These are phyloP conservation scores for Phytophthora fragariaefolia DNA, from an alignment of 352 stramenopile species.

Conservation along the genomic window DNA sequence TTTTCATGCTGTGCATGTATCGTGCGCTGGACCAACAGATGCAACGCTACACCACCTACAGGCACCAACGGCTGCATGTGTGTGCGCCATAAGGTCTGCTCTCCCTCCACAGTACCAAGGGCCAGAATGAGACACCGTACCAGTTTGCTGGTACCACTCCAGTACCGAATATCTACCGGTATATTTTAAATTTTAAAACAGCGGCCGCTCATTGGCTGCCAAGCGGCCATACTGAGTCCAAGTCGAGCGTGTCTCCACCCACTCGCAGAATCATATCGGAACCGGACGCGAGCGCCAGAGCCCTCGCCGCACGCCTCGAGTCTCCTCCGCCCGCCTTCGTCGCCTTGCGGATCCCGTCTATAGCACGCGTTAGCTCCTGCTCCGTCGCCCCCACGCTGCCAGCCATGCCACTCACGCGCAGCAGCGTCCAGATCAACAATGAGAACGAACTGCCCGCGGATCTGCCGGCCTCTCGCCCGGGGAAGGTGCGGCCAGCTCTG, in stretches of 20 bases:
- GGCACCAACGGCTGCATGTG: too few relatives aligned
- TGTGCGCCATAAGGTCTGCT: too few relatives aligned
- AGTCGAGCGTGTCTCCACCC: conserved; percentile 22
- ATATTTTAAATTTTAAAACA: conserved; percentile 48
- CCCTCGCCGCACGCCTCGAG: conserved; percentile 2
- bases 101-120: too few relatives aligned
- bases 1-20: too few relatives aligned
- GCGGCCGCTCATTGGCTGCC: conserved; percentile 22
- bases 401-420: conserved; percentile 37
- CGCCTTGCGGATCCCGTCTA: conserved; percentile 10
- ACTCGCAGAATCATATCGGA: conserved; percentile 22
- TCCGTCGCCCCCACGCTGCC: not conserved
- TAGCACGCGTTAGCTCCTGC: conserved; percentile 8
- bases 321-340: not conserved
- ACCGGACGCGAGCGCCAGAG: conserved; percentile 6
- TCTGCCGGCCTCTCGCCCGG: conserved; percentile 39
- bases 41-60: too few relatives aligned
- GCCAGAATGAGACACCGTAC: too few relatives aligned
- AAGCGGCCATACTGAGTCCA: conserved; percentile 31
- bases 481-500: conserved; percentile 48
- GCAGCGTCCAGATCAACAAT: conserved; percentile 57
- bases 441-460: conserved; percentile 73
- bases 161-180: conserved; percentile 12
- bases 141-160: too few relatives aligned
- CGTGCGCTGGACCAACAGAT: too few relatives aligned